A percentile compares a stretch with the other conserved stretches of the same genome.
Evolutionary conservation across 129 eudicot species (phyloP).

Genomic region (Centella asiatica): DNA sequence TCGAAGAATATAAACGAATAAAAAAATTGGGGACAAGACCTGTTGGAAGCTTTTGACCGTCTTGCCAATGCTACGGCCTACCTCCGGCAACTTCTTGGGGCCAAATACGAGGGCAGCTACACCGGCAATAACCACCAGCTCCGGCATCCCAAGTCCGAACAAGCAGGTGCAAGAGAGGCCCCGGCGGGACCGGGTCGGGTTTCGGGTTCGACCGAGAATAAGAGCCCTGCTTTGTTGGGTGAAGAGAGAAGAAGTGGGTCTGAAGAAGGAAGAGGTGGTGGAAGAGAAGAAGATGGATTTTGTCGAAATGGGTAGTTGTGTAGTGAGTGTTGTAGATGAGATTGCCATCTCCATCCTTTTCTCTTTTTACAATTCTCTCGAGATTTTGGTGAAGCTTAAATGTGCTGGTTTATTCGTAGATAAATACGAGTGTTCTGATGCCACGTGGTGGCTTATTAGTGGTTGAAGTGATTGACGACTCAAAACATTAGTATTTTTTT

Average conservation of each 20-base stretch:
- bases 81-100: constrained; percentile 86
- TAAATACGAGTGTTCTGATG: too few relatives aligned
- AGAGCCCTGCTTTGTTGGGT: constrained; percentile 11
- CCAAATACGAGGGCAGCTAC: constrained; percentile 89
- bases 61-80: constrained; percentile 86
- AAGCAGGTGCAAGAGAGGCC: constrained; percentile 53
- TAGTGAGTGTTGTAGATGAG: constrained; percentile 16
- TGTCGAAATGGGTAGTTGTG: too few relatives aligned
- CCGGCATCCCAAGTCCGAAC: constrained; percentile 96
- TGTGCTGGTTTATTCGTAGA: background rate
- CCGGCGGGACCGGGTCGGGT: constrained; percentile 10
- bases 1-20: background rate
- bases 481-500: too few relatives aligned
- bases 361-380: too few relatives aligned
- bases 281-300: constrained; percentile 18
- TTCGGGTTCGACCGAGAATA: constrained; percentile 15
- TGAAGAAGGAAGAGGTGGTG: constrained; percentile 26
- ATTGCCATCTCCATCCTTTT: constrained; percentile 14
- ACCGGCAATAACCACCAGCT: constrained; percentile 87
- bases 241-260: constrained; percentile 1
- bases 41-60: constrained; percentile 93
- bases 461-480: too few relatives aligned
- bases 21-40: constrained; percentile 20
- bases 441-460: too few relatives aligned
- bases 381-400: background rate